phyloP scores from a whole-genome alignment of 2,329 filamentous ascomycete genomes.

The Hypoxylon sp. region DNA sequence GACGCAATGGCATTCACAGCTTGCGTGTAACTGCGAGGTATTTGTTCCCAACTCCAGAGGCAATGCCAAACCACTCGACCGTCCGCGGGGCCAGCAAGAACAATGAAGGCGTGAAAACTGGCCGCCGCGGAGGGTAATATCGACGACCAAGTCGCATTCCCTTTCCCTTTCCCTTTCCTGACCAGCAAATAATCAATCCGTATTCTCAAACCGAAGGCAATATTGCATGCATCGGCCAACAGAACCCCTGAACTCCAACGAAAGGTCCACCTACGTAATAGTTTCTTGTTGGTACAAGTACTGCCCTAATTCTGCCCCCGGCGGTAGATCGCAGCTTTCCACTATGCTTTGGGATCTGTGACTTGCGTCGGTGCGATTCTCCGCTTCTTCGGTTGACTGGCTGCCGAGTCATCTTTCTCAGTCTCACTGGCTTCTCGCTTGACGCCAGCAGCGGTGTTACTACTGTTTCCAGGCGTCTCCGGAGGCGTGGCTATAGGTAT shows the following conservation, averaged over 20 bases:
- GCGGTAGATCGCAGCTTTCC: neutral
- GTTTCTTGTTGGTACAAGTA: slow-evolving; percentile 24
- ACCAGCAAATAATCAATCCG: slow-evolving; percentile 24
- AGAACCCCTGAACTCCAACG: slow-evolving; percentile 30
- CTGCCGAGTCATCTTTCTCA: slow-evolving; percentile 66
- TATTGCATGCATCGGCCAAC: slow-evolving; percentile 16
- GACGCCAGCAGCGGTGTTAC: slow-evolving; percentile 63
- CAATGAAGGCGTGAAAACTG: neutral
- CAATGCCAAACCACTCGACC: slow-evolving; percentile 28
- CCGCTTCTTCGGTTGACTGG: slow-evolving; percentile 73
- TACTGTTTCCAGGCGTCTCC: slow-evolving; percentile 81
- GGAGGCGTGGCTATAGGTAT: slow-evolving; percentile 90
- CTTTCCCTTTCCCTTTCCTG: slow-evolving; percentile 27
- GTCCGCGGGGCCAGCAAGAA: neutral
- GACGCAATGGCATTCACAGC: slow-evolving; percentile 1
- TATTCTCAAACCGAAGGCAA: slow-evolving; percentile 16
- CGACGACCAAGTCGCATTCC: slow-evolving; percentile 21
- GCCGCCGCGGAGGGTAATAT: slow-evolving; percentile 8
- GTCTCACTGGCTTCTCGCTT: slow-evolving; percentile 72
- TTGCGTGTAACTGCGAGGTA: slow-evolving; percentile 23
- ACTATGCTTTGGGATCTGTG: slow-evolving; percentile 46
- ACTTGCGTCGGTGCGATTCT: slow-evolving; percentile 78
- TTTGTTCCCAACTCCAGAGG: slow-evolving; percentile 38
- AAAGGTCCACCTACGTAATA: slow-evolving; percentile 14
- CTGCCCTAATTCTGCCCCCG: neutral